Percentiles rank a stretch among this genome's conserved stretches.
Conservation (phyloP, 2,329 filamentous ascomycete genomes). For the Cytospora chrysosperma region DNA sequence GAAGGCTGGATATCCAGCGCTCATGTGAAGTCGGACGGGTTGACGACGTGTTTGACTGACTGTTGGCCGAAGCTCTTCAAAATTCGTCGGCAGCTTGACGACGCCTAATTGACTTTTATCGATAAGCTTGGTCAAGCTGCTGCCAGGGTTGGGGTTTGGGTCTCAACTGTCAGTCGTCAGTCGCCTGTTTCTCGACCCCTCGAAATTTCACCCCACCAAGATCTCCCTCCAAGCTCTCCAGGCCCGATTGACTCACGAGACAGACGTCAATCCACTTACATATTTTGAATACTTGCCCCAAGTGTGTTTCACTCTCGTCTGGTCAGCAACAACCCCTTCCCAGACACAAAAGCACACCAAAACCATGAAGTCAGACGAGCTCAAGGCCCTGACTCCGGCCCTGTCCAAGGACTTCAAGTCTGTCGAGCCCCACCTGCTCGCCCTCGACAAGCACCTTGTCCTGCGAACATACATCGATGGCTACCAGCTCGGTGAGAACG, state of each 20-base stretch:
- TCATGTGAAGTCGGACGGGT: background rate
- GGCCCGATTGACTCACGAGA: constrained; percentile 22
- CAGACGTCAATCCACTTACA: constrained; percentile 1
- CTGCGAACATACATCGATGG: constrained; percentile 84
- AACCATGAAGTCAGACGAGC: constrained; percentile 59
- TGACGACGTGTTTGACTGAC: background rate
- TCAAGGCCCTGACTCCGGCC: constrained; percentile 50
- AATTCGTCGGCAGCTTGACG: constrained; percentile 11
- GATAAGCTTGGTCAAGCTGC: background rate
- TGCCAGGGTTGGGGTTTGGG: background rate
- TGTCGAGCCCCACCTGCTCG: constrained; percentile 70
- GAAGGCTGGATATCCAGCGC: background rate
- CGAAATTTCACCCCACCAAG: constrained; percentile 26
- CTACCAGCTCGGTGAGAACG: constrained; percentile 72
- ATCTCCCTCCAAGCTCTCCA: constrained; percentile 22
- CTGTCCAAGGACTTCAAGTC: constrained; percentile 74
- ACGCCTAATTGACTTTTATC: background rate
- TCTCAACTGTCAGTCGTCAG: too few species aligned
- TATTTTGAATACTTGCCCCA: background rate
- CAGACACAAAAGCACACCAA: constrained; percentile 25
- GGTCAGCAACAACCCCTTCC: background rate
- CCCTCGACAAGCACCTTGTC: constrained; percentile 83
- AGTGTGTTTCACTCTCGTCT: background rate
- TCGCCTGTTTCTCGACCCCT: constrained; percentile 22
- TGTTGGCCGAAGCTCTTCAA: constrained; percentile 13